Evolutionary conservation across 805 yeast genomes (phyloP), one percentile per base, ranked within the genome.

Genomic region (Candida railenensis): DNA sequence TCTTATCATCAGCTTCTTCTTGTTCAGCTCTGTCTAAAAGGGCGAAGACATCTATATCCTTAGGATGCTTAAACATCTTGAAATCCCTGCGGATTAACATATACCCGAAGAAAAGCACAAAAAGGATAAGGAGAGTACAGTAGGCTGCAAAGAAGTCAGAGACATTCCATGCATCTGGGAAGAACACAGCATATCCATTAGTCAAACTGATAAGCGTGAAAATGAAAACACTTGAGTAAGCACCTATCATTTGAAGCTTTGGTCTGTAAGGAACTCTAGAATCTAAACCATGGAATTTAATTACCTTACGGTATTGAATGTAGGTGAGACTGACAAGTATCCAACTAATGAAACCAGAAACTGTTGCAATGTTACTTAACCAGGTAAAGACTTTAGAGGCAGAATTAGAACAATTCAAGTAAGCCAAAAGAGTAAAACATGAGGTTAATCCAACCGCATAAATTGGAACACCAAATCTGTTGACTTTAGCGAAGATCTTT

Each of bases 301-400:
- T 69, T 8, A 85, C 89, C 44, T 76, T 72, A 59, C 80, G 77
- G 67, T 86, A 87, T 48, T 82, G 76, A 37, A 83, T 53, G 58
- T 79, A 87, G 20, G 86, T 80, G 39, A 74, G 61, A 54, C 82
- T 69, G 58, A 86, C 80, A 48, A 75, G 69, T 44, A 74, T 70
- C 66, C 80, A 85, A 60, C 81, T 83, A 56, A 77, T 76, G 59
- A 83, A 73, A 59, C 83, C 89, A 28, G 86, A 84, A 50, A 63
- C 58, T 18, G 72, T 67, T 34, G 66, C 53, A 37, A 60, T 59
- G 49, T 69, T 68, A 48, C 66, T 58, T 45, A 68, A 68, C 71
- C 71, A 68, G 53, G 58, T 59, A 54, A 69, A 67, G 4, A 65
- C 71, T 20, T 48, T 49, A 32, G 52, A 59, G 4, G 70, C 57